Evolutionary conservation across 2,329 filamentous ascomycete species (phyloP), one percentile per base, ranked within the genome.

Genomic region (Talaromyces islandicus): DNA sequence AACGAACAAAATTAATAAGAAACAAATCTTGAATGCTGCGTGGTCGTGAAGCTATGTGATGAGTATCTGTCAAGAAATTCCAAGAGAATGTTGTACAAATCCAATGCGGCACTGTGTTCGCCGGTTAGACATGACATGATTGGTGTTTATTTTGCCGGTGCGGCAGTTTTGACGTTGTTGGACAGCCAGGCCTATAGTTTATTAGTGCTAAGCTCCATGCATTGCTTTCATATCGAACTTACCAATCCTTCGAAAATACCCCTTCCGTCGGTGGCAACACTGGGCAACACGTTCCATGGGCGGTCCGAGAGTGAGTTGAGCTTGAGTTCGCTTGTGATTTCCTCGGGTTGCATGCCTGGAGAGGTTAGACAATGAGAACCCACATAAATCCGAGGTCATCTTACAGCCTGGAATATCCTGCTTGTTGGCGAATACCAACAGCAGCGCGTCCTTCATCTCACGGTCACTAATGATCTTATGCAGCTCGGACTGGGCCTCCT

Each of bases 401-500:
- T 60, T 78, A 90, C 91, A 87, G 73, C 91, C 90, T 61, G 85
- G 82, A 68, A 97, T 81, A 85, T 99, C 94, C 80, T 97, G 94
- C 85, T 99, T 99, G 83, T 99, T 99, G 72, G 94, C 94, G 76
- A 99, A 97, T 48, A 99, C 93, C 63, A 97, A 80, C 68, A 99
- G 81, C 69, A 97, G 82, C 63, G 92, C 92, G 73, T 97, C 93
- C 80, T 94, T 92, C 87, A 97, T 93, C 83, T 99, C 94, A 65
- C 93, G 88, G 76, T 97, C 94, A 77, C 96, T 94, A 80, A 97
- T 91, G 79, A 97, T 97, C 73, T 93, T 90, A 80, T 97, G 92
- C 66, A 99, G 83, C 77, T 99, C 94, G 75, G 91, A 90, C 69
- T 88, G 86, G 60, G 94, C 94, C 80, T 97, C 94, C 60, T 94